These are phyloP conservation scores for Clarireedia homoeocarpa DNA, from an alignment of 2,329 filamentous ascomycete genomes.

Conservation along the genomic window DNA sequence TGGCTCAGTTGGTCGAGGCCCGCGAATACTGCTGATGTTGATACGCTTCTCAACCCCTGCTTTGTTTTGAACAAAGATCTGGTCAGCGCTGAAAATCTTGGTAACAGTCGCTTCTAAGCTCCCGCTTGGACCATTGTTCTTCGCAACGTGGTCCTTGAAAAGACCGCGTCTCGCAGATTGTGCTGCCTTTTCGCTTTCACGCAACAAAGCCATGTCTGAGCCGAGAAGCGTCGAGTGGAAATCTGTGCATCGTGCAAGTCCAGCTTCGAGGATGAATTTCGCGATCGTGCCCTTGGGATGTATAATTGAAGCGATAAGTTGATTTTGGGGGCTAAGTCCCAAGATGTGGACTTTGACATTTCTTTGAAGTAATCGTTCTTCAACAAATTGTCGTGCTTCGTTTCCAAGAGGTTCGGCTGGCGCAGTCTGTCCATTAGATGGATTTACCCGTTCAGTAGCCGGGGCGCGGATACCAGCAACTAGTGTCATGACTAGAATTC, in stretches of 20 bases:
- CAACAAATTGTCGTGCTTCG: conserved; percentile 82
- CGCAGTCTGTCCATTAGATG: conserved; percentile 61
- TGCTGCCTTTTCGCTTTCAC: conserved; percentile 79
- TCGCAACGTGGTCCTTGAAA: conserved; percentile 73
- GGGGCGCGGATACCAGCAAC: conserved; percentile 85
- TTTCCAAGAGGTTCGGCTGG: conserved; percentile 84
- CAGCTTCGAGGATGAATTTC: conserved; percentile 80
- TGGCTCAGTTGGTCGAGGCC: conserved; percentile 81
- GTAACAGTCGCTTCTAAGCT: conserved; percentile 76
- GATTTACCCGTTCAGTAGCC: conserved; percentile 76
- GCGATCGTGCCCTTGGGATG: conserved; percentile 92
- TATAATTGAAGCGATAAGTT: conserved; percentile 79
- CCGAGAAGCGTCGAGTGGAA: conserved; percentile 92
- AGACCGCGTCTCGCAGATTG: conserved; percentile 69
- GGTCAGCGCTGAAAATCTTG: conserved; percentile 83
- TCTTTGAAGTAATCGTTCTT: conserved; percentile 77
- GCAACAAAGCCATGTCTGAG: conserved; percentile 74
- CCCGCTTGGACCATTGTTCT: conserved; percentile 49
- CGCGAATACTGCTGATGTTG: conserved; percentile 85
- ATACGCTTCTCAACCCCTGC: conserved; percentile 80
- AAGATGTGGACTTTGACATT: conserved; percentile 76
- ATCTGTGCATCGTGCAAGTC: conserved; percentile 87
- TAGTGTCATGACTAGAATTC: conserved; percentile 69
- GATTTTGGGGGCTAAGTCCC: conserved; percentile 80
- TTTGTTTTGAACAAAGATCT: conserved; percentile 79